A percentile compares a stretch with the other conserved stretches of the same genome.
phyloP scores from a whole-genome alignment of 768 basidiomycete species.

The Lanmaoa rubissima region DNA sequence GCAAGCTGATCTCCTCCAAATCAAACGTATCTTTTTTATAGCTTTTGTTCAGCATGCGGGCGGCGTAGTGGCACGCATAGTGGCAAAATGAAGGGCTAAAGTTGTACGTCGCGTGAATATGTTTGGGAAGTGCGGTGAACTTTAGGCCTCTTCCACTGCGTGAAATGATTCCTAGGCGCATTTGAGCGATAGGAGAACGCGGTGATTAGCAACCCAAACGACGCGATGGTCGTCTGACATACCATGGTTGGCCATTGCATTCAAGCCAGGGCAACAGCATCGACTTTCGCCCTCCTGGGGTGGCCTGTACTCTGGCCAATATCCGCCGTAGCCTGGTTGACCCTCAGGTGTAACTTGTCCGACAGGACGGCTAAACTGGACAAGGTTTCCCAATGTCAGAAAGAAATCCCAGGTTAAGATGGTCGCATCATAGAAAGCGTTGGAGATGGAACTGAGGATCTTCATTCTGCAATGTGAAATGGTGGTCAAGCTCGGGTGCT shows the following conservation, averaged over 20 bases:
- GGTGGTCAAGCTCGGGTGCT: neutral
- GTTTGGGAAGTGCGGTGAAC: conserved; percentile 42
- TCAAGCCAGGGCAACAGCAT: conserved; percentile 68
- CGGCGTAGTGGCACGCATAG: conserved; percentile 59
- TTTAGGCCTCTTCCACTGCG: conserved; percentile 66
- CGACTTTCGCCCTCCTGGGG: conserved; percentile 64
- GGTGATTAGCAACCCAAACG: neutral
- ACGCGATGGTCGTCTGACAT: conserved; percentile 31
- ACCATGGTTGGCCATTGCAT: conserved; percentile 83
- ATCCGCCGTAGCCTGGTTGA: conserved; percentile 51
- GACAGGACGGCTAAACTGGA: conserved; percentile 30
- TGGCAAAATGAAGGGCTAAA: conserved; percentile 64
- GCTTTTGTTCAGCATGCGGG: conserved; percentile 52
- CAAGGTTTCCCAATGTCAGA: conserved; percentile 14
- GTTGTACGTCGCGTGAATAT: conserved; percentile 59
- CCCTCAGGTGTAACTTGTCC: conserved; percentile 56
- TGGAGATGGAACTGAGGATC: conserved; percentile 9
- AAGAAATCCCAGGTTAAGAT: conserved; percentile 13
- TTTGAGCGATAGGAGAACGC: neutral
- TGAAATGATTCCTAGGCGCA: conserved; percentile 39
- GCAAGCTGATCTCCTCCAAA: conserved; percentile 39
- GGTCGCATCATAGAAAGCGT: neutral
- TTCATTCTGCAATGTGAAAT: conserved; percentile 1
- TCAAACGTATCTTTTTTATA: conserved; percentile 61
- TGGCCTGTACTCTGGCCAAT: conserved; percentile 66